These are phyloP conservation scores for Allium cepa DNA, from an alignment of 106 monocot genomes.

Conservation along the genomic window DNA sequence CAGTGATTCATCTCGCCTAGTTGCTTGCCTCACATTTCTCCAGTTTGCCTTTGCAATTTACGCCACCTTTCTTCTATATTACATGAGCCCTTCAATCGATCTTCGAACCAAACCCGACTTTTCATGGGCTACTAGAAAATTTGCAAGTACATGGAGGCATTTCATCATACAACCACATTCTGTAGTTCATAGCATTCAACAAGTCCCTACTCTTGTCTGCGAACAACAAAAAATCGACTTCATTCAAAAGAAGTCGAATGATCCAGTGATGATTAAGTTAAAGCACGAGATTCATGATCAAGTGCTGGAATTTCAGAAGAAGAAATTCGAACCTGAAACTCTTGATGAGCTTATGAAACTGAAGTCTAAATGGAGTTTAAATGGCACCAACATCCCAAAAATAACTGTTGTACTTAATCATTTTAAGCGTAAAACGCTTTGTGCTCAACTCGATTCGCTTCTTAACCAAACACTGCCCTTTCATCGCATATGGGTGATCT, in stretches of 20 bases:
- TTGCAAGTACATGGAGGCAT: slow-evolving; percentile 80
- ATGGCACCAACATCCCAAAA: slow-evolving; percentile 41
- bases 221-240: slow-evolving; percentile 86
- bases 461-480: slow-evolving; percentile 78
- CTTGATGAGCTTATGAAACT: slow-evolving; percentile 70
- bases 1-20: slow-evolving; percentile 43
- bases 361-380: slow-evolving; percentile 63
- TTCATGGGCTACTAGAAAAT: slow-evolving; percentile 60
- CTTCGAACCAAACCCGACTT: slow-evolving; percentile 76
- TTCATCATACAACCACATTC: slow-evolving; percentile 48
- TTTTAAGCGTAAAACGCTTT: slow-evolving; percentile 87
- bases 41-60: slow-evolving; percentile 91
- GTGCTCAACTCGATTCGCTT: slow-evolving; percentile 65
- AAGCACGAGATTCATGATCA: slow-evolving; percentile 83
- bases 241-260: slow-evolving; percentile 85
- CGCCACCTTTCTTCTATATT: slow-evolving; percentile 97
- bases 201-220: slow-evolving; percentile 50
- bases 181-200: slow-evolving; percentile 6
- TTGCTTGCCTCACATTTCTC: slow-evolving; percentile 69
- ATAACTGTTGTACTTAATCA: slow-evolving; percentile 90
- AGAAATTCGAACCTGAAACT: slow-evolving; percentile 47
- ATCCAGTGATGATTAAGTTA: slow-evolving; percentile 71
- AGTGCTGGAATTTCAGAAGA: slow-evolving; percentile 65
- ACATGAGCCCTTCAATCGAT: slow-evolving; percentile 93
- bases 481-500: slow-evolving; percentile 82